Evolutionary conservation across 768 basidiomycete species (phyloP).

Genomic region (Naganishia antarctica): DNA sequence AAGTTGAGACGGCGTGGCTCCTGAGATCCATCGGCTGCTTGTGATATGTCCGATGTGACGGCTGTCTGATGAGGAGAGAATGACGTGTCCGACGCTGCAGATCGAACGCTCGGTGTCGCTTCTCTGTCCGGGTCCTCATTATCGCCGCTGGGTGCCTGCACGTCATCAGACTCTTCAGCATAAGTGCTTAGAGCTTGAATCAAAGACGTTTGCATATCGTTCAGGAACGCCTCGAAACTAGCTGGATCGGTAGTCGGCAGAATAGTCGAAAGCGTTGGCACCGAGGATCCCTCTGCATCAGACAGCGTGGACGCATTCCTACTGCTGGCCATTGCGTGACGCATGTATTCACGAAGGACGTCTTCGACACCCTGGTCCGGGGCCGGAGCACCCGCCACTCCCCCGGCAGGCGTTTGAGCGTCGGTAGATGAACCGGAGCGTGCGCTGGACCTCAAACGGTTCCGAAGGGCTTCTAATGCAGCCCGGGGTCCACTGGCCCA

Average conservation of each 20-base stretch:
- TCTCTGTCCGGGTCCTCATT: background rate
- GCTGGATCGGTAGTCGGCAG: constrained; percentile 17
- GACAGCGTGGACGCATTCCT: background rate
- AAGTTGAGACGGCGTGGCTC: constrained; percentile 22
- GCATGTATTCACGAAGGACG: constrained; percentile 23
- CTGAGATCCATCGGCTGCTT: background rate
- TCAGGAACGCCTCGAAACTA: constrained; percentile 26
- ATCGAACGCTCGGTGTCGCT: background rate
- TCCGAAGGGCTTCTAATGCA: constrained; percentile 4
- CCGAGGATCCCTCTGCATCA: background rate
- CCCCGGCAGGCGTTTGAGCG: background rate
- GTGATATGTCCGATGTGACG: no score
- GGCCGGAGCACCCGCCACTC: background rate
- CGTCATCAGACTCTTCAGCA: background rate
- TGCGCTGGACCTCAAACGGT: background rate
- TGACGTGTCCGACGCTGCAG: background rate
- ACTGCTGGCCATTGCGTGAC: constrained; percentile 20
- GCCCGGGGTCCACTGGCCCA: constrained; percentile 6
- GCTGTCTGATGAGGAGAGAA: no score
- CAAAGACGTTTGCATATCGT: constrained; percentile 21
- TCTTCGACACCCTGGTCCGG: constrained; percentile 20
- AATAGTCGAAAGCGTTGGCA: constrained; percentile 7
- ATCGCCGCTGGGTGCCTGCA: background rate
- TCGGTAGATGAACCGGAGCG: background rate
- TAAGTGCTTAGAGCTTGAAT: constrained; percentile 18